Evolutionary conservation across 2,329 filamentous ascomycete genomes (phyloP).

Genomic region (Setomelanomma holmii): DNA sequence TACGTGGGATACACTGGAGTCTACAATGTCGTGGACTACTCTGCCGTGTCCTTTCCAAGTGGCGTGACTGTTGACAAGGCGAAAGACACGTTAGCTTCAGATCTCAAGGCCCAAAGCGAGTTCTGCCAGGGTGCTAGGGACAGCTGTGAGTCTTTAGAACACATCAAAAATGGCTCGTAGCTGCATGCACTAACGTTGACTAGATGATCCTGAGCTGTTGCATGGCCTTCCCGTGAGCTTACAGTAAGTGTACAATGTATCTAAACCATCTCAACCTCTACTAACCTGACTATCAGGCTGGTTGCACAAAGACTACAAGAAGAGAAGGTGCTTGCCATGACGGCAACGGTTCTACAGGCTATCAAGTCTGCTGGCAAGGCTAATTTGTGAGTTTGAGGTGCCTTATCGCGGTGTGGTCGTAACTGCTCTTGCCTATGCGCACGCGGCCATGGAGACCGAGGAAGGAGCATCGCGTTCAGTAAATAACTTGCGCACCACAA

Average conservation of each 20-base stretch:
- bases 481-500: conserved; percentile 1
- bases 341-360: conserved; percentile 43
- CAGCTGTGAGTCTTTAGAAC: conserved; percentile 51
- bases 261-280: too few species aligned
- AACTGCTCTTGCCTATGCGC: not conserved
- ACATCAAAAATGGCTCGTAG: not conserved
- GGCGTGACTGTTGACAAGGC: conserved; percentile 50
- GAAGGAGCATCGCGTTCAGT: conserved; percentile 5
- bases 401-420: not conserved
- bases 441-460: not conserved
- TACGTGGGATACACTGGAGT: conserved; percentile 57
- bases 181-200: not conserved
- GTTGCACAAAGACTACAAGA: conserved; percentile 51
- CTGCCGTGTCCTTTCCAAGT: conserved; percentile 54
- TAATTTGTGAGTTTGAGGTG: not conserved
- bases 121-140: conserved; percentile 50
- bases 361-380: conserved; percentile 9
- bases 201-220: conserved; percentile 48
- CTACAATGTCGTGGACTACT: conserved; percentile 58
- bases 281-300: conserved; percentile 27
- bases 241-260: conserved; percentile 39
- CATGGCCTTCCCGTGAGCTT: conserved; percentile 55
- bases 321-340: conserved; percentile 53
- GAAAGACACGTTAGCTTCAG: conserved; percentile 39
- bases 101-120: conserved; percentile 43